Evolutionary conservation across 306 rosid species (phyloP).

Genomic region (Vicia sativa): DNA sequence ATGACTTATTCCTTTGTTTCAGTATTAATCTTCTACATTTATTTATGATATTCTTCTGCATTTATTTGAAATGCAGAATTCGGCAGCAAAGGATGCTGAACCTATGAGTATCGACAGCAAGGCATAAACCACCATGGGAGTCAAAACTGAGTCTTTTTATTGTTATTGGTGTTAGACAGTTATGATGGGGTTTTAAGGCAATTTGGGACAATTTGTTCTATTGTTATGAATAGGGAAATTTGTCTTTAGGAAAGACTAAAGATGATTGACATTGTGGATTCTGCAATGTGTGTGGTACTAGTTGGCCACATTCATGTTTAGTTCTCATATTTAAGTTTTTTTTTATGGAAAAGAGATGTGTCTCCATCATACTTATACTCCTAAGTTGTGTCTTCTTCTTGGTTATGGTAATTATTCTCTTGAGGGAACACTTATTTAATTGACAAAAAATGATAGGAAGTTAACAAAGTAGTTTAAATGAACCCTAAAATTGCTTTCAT

Average conservation of each 20-base stretch:
- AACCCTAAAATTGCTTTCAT: no score
- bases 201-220: background rate
- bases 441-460: no score
- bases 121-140: constrained; percentile 23
- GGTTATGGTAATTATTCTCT: no score
- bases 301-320: no score
- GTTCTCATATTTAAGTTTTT: no score
- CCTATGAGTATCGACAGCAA: constrained; percentile 38
- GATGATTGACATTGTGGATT: background rate
- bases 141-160: background rate
- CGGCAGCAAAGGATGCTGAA: constrained; percentile 16
- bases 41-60: background rate
- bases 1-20: background rate
- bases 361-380: no score
- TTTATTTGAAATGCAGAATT: constrained; percentile 9
- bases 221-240: background rate
- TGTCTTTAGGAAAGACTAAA: background rate
- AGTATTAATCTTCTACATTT: background rate
- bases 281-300: background rate
- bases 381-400: no score
- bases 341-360: no score
- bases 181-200: constrained; percentile 20
- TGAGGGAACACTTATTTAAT: no score
- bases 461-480: no score
- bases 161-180: constrained; percentile 5